Evolutionary conservation across 2,329 filamentous ascomycete genomes (phyloP), one percentile per base, ranked within the genome.

Genomic region (Dryadomyces quercivorus): DNA sequence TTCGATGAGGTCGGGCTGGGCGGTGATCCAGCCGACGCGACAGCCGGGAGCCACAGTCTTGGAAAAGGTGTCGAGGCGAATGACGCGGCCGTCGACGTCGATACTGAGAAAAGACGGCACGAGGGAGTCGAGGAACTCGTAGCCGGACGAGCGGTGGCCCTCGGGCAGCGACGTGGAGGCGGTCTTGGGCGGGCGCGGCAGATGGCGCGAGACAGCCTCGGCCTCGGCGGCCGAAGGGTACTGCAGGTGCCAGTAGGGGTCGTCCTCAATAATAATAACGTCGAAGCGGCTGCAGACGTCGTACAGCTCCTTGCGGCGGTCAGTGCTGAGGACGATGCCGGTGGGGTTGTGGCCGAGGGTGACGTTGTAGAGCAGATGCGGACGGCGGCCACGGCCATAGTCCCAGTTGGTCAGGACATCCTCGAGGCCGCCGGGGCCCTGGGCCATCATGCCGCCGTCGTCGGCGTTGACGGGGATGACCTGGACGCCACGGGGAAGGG

Each of bases 161-260:
- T 62, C 18, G 5, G 34, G 7, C 57, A 63, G 60, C 43, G 58
- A 55, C 59, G 61, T 54, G 55, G 58, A 60, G 60, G 61, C 54
- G 70, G 26, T 20, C 15, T 21, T 22, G 12, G 18, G 21, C 20
- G 34, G 62, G 49, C 66, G 66, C 53, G 63, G 68, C 40, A 66
- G 60, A 52, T 66, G 66, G 43, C 75, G 68, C 18, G 75, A 73
- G 63, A 75, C 72, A 61, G 78, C 72, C 64, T 80, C 72, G 50
- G 69, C 68, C 26, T 64, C 49, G 53, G 72, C 78, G 0, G 86
- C 84, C 0, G 86, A 86, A 0, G 89, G 88, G 68, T 81, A 96
- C 66, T 96, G 92, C 9, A 97, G 75, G 67, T 93, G 92, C 88
- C 89, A 96, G 72, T 96, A 96, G 6, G 92, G 92, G 59, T 96